phyloP scores from a whole-genome alignment of 164 flowering plant genomes.

The Euptelea pleiosperma region DNA sequence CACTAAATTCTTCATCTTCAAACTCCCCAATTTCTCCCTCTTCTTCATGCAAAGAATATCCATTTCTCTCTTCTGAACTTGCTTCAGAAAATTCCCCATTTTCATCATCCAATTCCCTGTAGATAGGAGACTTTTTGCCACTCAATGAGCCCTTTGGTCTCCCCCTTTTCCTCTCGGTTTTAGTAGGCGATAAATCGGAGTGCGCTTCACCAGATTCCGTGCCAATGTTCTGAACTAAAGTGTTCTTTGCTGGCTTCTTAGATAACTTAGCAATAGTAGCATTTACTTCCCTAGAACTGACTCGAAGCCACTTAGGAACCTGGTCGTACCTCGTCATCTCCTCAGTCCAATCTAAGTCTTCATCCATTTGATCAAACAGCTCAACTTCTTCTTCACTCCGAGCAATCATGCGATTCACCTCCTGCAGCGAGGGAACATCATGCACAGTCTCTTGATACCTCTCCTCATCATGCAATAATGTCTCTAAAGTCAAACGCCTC shows the following conservation, averaged over 20 bases:
- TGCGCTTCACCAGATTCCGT: slow-evolving; percentile 45
- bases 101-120: slow-evolving; percentile 89
- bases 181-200: slow-evolving; percentile 39
- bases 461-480: slow-evolving; percentile 94
- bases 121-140: slow-evolving; percentile 51
- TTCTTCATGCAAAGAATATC: slow-evolving; percentile 61
- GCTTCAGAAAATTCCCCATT: slow-evolving; percentile 78
- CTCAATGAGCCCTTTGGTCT: slow-evolving; percentile 51
- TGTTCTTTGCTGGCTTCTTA: slow-evolving; percentile 68
- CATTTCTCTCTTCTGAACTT: slow-evolving; percentile 78
- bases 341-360: slow-evolving; percentile 83
- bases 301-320: slow-evolving; percentile 97
- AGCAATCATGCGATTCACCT: slow-evolving; percentile 98
- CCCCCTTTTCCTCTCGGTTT: slow-evolving; percentile 70
- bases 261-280: slow-evolving; percentile 58
- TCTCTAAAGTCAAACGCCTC: slow-evolving; percentile 86
- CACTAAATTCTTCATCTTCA: slow-evolving; percentile 79
- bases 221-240: slow-evolving; percentile 30
- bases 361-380: slow-evolving; percentile 97
- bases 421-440: slow-evolving; percentile 90
- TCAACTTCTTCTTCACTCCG: slow-evolving; percentile 94
- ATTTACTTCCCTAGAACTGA: slow-evolving; percentile 75
- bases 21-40: slow-evolving; percentile 81
- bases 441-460: slow-evolving; percentile 93
- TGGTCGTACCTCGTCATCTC: slow-evolving; percentile 80